Evolutionary conservation across 2,329 filamentous ascomycete genomes (phyloP).

Genomic region (Sporothrix schenckii): DNA sequence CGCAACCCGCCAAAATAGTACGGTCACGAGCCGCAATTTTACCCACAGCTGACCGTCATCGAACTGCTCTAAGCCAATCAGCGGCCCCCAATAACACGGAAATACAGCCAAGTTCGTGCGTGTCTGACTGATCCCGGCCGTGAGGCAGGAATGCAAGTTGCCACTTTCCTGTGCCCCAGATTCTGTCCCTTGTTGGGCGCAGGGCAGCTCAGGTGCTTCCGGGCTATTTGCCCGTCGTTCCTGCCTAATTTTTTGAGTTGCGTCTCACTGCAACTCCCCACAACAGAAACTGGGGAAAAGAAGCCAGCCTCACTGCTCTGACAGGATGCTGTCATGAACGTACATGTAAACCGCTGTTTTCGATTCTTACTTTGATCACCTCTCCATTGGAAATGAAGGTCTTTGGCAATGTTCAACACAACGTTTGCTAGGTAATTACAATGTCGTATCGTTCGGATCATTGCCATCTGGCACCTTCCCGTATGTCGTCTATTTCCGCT

Average conservation of each 20-base stretch:
- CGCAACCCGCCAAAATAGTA: not conserved
- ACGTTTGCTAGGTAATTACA: not conserved
- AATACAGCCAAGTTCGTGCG: not conserved
- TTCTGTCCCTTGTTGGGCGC: not conserved
- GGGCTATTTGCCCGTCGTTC: not conserved
- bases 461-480: not conserved
- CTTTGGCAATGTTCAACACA: not conserved
- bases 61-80: slow-evolving; percentile 13
- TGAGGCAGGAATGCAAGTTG: not conserved
- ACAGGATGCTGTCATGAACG: not conserved
- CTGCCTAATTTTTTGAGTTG: not conserved
- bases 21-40: slow-evolving; percentile 23
- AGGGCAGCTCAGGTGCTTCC: not conserved
- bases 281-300: not conserved
- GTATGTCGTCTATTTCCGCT: not conserved
- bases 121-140: slow-evolving; percentile 18
- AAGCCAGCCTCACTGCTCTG: not conserved
- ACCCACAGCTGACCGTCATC: slow-evolving; percentile 4
- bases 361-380: not conserved
- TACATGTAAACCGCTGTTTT: not conserved
- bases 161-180: slow-evolving; percentile 20
- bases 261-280: slow-evolving; percentile 8
- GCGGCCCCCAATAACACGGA: slow-evolving; percentile 13
- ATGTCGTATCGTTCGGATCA: too few species aligned
- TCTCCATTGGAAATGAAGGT: too few species aligned